These are phyloP conservation scores for Paraphaeosphaeria minitans DNA, from an alignment of 2,329 filamentous ascomycete genomes.

Conservation along the genomic window DNA sequence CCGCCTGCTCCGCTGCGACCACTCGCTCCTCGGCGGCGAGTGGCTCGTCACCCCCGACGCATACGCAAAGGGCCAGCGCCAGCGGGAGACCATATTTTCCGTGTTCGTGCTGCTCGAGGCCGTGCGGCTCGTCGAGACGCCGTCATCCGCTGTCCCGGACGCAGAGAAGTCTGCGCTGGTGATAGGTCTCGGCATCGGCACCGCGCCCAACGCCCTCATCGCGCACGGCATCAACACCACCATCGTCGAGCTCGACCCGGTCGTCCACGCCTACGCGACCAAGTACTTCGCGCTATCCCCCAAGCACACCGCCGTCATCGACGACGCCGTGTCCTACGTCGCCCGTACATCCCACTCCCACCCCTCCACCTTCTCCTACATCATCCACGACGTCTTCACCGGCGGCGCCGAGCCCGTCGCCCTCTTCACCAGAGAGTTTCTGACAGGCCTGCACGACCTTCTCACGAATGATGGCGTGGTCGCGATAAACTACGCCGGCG, in stretches of 20 bases:
- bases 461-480: constrained; percentile 80
- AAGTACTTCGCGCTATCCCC: constrained; percentile 80
- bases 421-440: constrained; percentile 86
- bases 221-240: constrained; percentile 90
- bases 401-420: constrained; percentile 89
- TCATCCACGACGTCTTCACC: constrained; percentile 97
- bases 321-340: constrained; percentile 78
- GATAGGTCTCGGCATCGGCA: constrained; percentile 91
- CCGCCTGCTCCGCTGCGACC: constrained; percentile 87
- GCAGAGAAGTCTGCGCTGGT: constrained; percentile 78
- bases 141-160: constrained; percentile 58
- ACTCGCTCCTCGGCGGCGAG: constrained; percentile 90
- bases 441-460: constrained; percentile 71
- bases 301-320: constrained; percentile 79
- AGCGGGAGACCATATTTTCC: constrained; percentile 88
- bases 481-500: constrained; percentile 96
- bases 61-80: constrained; percentile 50
- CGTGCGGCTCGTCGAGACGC: constrained; percentile 73
- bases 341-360: constrained; percentile 54
- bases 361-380: constrained; percentile 75
- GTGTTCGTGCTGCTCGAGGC: constrained; percentile 97
- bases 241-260: constrained; percentile 91
- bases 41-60: constrained; percentile 68
- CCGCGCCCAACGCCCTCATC: constrained; percentile 84
- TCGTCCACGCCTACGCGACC: constrained; percentile 80